phyloP scores from a whole-genome alignment of 1,139 yeast species.

The Kodamaea ohmeri region DNA sequence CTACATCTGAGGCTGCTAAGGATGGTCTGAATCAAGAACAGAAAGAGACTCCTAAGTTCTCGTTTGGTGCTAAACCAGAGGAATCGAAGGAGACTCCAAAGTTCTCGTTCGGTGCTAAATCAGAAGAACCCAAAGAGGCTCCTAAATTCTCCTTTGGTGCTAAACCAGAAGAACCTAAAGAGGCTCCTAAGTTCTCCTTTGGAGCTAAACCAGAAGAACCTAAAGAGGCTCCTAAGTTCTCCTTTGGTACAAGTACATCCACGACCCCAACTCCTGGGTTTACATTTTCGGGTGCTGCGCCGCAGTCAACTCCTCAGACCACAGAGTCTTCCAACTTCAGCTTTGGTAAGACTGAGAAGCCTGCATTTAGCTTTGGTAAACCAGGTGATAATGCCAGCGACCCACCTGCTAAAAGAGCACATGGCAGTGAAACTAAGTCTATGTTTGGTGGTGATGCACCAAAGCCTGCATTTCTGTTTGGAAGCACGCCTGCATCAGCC shows the following conservation, averaged over 20 bases:
- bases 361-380: slow-evolving; percentile 15
- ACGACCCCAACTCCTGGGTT: background rate
- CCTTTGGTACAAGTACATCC: no score
- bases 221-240: no score
- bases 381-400: background rate
- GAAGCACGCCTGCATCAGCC: slow-evolving; percentile 6
- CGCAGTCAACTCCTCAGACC: background rate
- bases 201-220: background rate
- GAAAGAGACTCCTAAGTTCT: slow-evolving; percentile 8
- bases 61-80: slow-evolving; percentile 2
- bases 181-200: background rate
- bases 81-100: slow-evolving; percentile 1
- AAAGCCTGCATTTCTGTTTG: slow-evolving; percentile 11
- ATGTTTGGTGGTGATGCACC: slow-evolving; percentile 9
- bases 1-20: slow-evolving; percentile 10
- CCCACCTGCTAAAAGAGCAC: slow-evolving; percentile 3
- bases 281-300: background rate
- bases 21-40: slow-evolving; percentile 5
- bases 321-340: slow-evolving; percentile 13
- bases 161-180: slow-evolving; percentile 5
- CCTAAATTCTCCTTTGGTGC: slow-evolving; percentile 6
- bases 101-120: background rate
- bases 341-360: slow-evolving; percentile 9
- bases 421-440: slow-evolving; percentile 7
- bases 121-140: background rate